Evolutionary conservation across 306 rosid genomes (phyloP).

Genomic region (Arachis stenosperma): DNA sequence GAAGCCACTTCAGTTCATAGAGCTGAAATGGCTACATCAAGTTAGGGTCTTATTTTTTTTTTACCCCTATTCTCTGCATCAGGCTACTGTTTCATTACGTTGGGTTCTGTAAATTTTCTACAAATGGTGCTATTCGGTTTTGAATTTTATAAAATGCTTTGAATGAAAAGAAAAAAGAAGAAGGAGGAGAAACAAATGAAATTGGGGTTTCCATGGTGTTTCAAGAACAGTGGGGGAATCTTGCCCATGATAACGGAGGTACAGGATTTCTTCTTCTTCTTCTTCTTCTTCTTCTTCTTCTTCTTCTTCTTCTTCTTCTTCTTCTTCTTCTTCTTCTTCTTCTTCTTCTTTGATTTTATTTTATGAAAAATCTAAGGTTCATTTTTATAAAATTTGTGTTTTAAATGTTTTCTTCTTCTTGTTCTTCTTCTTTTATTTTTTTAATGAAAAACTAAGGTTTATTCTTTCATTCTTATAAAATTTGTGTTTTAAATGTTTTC

Average conservation of each 20-base stretch:
- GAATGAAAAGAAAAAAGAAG: not conserved
- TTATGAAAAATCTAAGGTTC: not conserved
- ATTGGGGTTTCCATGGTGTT: conserved; percentile 35
- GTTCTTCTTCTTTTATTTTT: not conserved
- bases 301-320: too few relatives aligned
- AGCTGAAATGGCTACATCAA: conserved; percentile 45
- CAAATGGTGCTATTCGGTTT: conserved; percentile 16
- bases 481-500: conserved; percentile 34
- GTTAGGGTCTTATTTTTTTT: conserved; percentile 17
- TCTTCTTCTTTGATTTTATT: not conserved
- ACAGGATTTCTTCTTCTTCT: conserved; percentile 21
- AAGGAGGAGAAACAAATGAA: not conserved
- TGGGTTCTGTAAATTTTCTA: conserved; percentile 29
- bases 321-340: too few relatives aligned
- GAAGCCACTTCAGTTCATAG: conserved; percentile 36
- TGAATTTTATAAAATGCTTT: conserved; percentile 26
- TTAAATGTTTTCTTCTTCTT: conserved; percentile 26
- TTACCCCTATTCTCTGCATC: not conserved
- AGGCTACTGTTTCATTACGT: conserved; percentile 61
- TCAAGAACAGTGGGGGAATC: conserved; percentile 16
- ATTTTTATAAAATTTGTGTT: conserved; percentile 28
- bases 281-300: too few relatives aligned
- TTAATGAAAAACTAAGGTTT: not conserved
- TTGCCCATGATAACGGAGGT: conserved; percentile 25
- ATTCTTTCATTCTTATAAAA: conserved; percentile 19